Percentiles rank a stretch among this genome's conserved stretches.
Evolutionary conservation across 805 yeast genomes (phyloP).

Genomic region (Saccharomycopsis sp.): DNA sequence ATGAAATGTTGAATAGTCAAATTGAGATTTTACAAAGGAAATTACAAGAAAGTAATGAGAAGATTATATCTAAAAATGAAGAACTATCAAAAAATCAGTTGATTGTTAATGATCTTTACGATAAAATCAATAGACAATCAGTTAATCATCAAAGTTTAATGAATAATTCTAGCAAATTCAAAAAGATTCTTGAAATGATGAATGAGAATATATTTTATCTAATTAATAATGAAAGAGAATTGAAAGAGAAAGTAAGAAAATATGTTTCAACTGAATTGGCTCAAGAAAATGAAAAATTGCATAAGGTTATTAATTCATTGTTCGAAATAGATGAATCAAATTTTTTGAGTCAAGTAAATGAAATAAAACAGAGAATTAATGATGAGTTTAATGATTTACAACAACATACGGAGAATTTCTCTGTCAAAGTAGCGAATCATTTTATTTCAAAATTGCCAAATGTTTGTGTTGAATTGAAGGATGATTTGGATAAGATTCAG

Average conservation of each 20-base stretch:
- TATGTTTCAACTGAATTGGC: slow-evolving; percentile 6
- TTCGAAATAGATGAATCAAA: background rate
- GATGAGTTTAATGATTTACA: slow-evolving; percentile 10
- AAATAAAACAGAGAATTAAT: slow-evolving; percentile 10
- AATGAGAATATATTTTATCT: slow-evolving; percentile 22
- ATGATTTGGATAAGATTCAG: slow-evolving; percentile 4
- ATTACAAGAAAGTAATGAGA: slow-evolving; percentile 19
- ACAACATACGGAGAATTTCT: slow-evolving; percentile 12
- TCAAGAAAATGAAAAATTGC: slow-evolving; percentile 1
- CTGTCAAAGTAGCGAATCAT: slow-evolving; percentile 12
- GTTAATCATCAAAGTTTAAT: slow-evolving; percentile 25
- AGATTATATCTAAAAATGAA: slow-evolving; percentile 17
- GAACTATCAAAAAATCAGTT: slow-evolving; percentile 20
- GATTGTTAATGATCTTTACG: slow-evolving; percentile 22
- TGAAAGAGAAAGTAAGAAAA: slow-evolving; percentile 17
- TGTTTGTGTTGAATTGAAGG: slow-evolving; percentile 1
- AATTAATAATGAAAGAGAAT: slow-evolving; percentile 19
- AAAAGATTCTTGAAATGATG: slow-evolving; percentile 23
- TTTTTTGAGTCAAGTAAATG: background rate
- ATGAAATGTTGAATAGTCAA: slow-evolving; percentile 31
- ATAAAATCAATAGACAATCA: slow-evolving; percentile 24
- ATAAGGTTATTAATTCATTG: background rate
- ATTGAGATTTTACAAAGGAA: slow-evolving; percentile 22
- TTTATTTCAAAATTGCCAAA: slow-evolving; percentile 7
- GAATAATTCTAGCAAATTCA: slow-evolving; percentile 26